Base-by-base conservation (phyloP, 2,329 filamentous ascomycete genomes). In the Pleurostoma richardsiae region DNA sequence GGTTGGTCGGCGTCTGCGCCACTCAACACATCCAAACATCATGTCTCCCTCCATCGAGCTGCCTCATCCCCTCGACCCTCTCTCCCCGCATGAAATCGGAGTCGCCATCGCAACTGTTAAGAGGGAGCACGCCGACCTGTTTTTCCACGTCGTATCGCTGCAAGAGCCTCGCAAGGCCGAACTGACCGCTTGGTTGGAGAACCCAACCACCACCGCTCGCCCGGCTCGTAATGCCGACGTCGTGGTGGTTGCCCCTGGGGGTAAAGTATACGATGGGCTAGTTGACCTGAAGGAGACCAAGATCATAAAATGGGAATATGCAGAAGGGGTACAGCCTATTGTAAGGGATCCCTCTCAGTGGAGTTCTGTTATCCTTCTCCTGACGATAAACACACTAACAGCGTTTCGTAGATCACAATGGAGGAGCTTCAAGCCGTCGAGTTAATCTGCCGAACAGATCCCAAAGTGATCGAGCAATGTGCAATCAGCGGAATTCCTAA, bases 391-490 rank as follows among this genome's bases (percentile, higher is more conserved):
- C 19, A 19, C 19, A 19, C 19, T 19, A 19, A 19, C 19, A 19
- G 19, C 19, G 19, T 19, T 19, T 19, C 2, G 19, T 29, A 86
- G 82, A 95, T 96, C 61, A 95, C 89, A 0, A 90, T 95, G 80
- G 90, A 96, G 61, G 91, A 96, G 63, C 75, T 96, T 33, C 80
- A 90, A 57, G 76, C 82, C 47, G 90, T 95, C 1, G 91, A 96
- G 67, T 74, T 79, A 47, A 69, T 91, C 41, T 80, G 83, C 49
- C 81, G 90, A 54, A 83, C 82, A 57, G 89, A 96, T 60, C 81
- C 88, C 10, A 87, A 86, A 57, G 90, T 96, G 49, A 94, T 96
- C 54, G 89, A 96, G 67, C 90, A 96, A 66, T 96, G 91, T 59
- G 80, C 79, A 5, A 79, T 96, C 49, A 79, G 90, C 49, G 91